Evolutionary conservation across 495 filamentous ascomycete genomes (phyloP), one percentile per base, ranked within the genome.

Genomic region (Xanthoparmelia taractica): DNA sequence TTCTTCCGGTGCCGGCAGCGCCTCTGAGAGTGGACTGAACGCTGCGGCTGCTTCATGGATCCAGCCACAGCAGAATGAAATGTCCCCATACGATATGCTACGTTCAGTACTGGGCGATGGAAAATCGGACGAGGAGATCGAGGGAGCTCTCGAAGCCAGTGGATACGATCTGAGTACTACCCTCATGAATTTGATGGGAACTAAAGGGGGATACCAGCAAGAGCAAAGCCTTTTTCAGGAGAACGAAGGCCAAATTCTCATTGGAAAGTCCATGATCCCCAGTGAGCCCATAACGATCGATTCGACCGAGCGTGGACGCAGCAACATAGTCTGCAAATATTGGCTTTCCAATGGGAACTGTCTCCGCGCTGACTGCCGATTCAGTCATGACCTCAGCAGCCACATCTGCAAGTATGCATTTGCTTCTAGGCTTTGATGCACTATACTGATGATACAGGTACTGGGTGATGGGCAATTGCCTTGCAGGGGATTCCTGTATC

Each of bases 1-100:
- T 17, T 96, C 91, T 15, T 83, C 85, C 6, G 80, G 83, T 27
- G 85, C 84, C 4, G 78, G 79, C 47, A 82, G 82, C 52, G 65
- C 75, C 13, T 75, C 70, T 18, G 73, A 75, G 31, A 84, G 82
- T 61, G 88, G 83, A 29, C 79, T 87, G 36, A 86, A 90, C 65
- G 89, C 87, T 61, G 87, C 86, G 25, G 88, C 87, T 11, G 87
- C 91, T 20, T 85, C 92, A 61, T 95, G 90, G 69, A 83, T 90
- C 64, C 85, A 89, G 34, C 84, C 86, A 40, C 84, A 88, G 63
- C 85, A 88, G 66, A 79, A 78, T 65, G 92, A 97, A 69, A 99
- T 99, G 95, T 94, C 90, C 58, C 92, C 95, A 4, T 95, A 96
- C 77, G 95, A 99, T 73, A 99, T 99, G 80, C 79, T 99, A 50